A percentile compares a stretch with the other conserved stretches of the same genome.
These are phyloP conservation scores for Fusarium tuaranense DNA, from an alignment of 2,329 filamentous ascomycete species.

Conservation along the genomic window DNA sequence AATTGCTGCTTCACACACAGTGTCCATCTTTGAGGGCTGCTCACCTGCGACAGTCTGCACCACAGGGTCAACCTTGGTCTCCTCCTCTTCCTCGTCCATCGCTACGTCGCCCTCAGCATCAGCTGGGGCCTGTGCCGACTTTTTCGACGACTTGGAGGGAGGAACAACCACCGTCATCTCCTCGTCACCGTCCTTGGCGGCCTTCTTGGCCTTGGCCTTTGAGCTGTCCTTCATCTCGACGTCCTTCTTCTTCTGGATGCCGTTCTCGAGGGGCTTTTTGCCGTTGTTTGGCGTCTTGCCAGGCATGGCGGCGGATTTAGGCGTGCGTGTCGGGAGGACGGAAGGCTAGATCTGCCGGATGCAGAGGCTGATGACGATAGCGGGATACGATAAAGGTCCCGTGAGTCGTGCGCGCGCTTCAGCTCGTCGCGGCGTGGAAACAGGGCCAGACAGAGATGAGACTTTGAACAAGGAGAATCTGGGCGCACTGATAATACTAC, in stretches of 20 bases:
- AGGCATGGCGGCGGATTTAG: slow-evolving; percentile 64
- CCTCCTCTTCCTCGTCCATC: slow-evolving; percentile 73
- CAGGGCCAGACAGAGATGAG: slow-evolving; percentile 9
- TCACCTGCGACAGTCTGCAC: slow-evolving; percentile 71
- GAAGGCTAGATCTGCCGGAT: slow-evolving; percentile 22
- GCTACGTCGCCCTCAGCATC: slow-evolving; percentile 77
- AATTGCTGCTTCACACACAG: slow-evolving; percentile 2
- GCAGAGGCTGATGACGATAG: slow-evolving; percentile 35
- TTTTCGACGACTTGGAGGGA: slow-evolving; percentile 73
- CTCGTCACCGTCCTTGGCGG: slow-evolving; percentile 74
- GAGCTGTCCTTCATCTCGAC: slow-evolving; percentile 77
- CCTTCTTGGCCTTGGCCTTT: slow-evolving; percentile 75
- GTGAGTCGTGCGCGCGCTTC: slow-evolving; percentile 43
- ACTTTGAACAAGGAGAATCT: slow-evolving; percentile 1
- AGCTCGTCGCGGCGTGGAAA: slow-evolving; percentile 36
- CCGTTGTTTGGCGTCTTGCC: slow-evolving; percentile 81
- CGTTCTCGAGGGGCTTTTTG: slow-evolving; percentile 77
- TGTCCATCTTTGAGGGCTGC: slow-evolving; percentile 32
- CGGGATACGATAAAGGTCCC: slow-evolving; percentile 24
- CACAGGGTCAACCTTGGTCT: slow-evolving; percentile 70
- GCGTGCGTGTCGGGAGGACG: slow-evolving; percentile 14
- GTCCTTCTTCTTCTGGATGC: slow-evolving; percentile 71
- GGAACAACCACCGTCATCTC: slow-evolving; percentile 87
- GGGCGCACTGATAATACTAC: slow-evolving; percentile 2
- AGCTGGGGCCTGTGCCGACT: slow-evolving; percentile 66